Base-by-base conservation (phyloP, 768 basidiomycete species). In the Cystoderma amianthinum region DNA sequence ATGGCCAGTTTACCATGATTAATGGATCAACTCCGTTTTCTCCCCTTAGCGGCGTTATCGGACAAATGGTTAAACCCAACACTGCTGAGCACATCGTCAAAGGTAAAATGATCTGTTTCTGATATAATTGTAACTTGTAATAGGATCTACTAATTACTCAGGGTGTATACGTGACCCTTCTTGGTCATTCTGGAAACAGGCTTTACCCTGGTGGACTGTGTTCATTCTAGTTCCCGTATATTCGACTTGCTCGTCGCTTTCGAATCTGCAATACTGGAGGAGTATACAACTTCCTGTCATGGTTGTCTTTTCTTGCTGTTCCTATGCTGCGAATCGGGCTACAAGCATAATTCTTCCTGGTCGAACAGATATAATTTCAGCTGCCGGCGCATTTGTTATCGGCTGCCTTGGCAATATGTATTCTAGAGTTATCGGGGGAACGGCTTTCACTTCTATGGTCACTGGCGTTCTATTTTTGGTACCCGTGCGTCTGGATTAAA, bases 371-470 rank as follows among this genome's bases (percentile, higher is more conserved):
- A 74, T 90, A 41, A 78, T 86, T 16, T 83, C 85, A 20, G 85
- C 85, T 30, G 70, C 80, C 47, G 88, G 89, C 15, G 85, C 89
- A 16, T 73, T 88, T 49, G 74, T 80, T 23, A 80, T 88, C 44
- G 87, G 89, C 24, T 59, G 81, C n/a, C 69, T 88, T 24, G 88
- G 86, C 36, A 90, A 90, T 53, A 53, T 80, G n/a, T 90, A 89
- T 55, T 87, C 86, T 24, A 74, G 87, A 13, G 59, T 83, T 13
- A 67, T 81, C 44, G 70, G 80, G 20, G 88, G 87, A 39, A 90
- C 87, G 2, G 87, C 90, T 2, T 93, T 92, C 58, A 89, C 87
- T 0, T 79, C 83, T 9, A 93, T 91, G 85, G 85, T 91, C n/a
- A 85, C 89, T 2, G 85, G 86, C n/a, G 83, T 94, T n/a, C 61